phyloP scores from a whole-genome alignment of 2,329 filamentous ascomycete species.

The Neocatenulostroma microsporum region DNA sequence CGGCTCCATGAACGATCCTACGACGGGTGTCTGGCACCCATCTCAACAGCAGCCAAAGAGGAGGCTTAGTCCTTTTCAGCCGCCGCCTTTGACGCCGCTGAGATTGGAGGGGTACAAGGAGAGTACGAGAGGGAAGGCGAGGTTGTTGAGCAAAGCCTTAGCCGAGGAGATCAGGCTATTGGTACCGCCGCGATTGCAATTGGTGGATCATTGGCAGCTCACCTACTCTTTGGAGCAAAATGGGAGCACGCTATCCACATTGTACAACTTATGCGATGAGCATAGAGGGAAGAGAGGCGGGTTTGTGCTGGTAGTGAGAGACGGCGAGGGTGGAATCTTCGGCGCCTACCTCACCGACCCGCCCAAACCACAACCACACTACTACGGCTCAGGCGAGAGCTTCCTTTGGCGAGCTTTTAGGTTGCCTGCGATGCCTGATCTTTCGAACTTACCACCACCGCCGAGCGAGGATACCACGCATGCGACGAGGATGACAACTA shows the following conservation, averaged over 20 bases:
- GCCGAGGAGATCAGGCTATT: conserved; percentile 91
- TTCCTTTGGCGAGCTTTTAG: conserved; percentile 77
- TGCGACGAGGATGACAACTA: conserved; percentile 54
- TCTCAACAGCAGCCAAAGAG: conserved; percentile 41
- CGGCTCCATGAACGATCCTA: conserved; percentile 28
- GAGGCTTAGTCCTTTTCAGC: conserved; percentile 70
- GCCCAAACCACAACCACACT: conserved; percentile 71
- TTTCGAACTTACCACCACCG: conserved; percentile 57
- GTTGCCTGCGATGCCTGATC: conserved; percentile 49
- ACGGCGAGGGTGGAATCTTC: conserved; percentile 70
- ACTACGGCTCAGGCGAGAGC: conserved; percentile 94
- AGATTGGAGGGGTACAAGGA: conserved; percentile 58
- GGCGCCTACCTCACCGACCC: conserved; percentile 90
- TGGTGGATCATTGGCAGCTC: conserved; percentile 78
- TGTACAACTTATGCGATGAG: conserved; percentile 71
- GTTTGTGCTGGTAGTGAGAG: conserved; percentile 81
- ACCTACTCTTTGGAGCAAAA: conserved; percentile 88
- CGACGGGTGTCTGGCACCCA: conserved; percentile 51
- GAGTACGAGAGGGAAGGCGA: conserved; percentile 52
- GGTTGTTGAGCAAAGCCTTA: conserved; percentile 62
- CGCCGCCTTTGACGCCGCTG: conserved; percentile 79
- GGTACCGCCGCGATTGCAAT: conserved; percentile 75
- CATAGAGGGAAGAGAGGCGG: conserved; percentile 65
- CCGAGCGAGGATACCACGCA: conserved; percentile 60
- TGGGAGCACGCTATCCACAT: conserved; percentile 74